Evolutionary conservation across 306 rosid species (phyloP).

Genomic region (Dalbergia cultrata): DNA sequence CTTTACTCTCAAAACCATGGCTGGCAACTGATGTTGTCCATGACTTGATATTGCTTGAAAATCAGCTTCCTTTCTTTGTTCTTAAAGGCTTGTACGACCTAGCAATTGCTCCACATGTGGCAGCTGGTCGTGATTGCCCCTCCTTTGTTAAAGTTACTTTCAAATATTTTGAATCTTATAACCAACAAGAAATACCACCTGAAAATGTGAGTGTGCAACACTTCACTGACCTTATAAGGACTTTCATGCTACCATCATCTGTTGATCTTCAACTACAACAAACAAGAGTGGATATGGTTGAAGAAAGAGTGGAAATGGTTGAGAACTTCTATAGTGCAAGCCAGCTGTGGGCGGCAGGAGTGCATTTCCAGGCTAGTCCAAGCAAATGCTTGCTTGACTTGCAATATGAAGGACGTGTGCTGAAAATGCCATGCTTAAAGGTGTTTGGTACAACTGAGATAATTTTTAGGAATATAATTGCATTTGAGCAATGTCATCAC

Average conservation of each 20-base stretch:
- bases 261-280: background rate
- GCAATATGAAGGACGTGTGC: constrained; percentile 23
- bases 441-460: constrained; percentile 9
- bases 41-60: constrained; percentile 31
- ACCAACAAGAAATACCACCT: background rate
- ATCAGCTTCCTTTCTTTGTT: constrained; percentile 38
- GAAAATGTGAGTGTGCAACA: background rate
- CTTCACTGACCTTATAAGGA: constrained; percentile 33
- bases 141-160: background rate
- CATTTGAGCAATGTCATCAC: constrained; percentile 51
- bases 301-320: background rate
- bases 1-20: constrained; percentile 25
- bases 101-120: background rate
- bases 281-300: too few species aligned
- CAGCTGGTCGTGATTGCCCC: background rate
- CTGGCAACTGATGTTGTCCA: background rate
- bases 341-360: constrained; percentile 49
- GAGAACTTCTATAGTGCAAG: background rate
- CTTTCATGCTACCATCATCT: background rate
- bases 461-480: constrained; percentile 40
- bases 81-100: constrained; percentile 1
- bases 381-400: constrained; percentile 49
- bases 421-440: constrained; percentile 49
- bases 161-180: background rate
- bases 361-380: constrained; percentile 33